A percentile compares a stretch with the other conserved stretches of the same genome.
These are phyloP conservation scores for Apocynum venetum DNA, from an alignment of 257 asterid genomes.

Conservation along the genomic window DNA sequence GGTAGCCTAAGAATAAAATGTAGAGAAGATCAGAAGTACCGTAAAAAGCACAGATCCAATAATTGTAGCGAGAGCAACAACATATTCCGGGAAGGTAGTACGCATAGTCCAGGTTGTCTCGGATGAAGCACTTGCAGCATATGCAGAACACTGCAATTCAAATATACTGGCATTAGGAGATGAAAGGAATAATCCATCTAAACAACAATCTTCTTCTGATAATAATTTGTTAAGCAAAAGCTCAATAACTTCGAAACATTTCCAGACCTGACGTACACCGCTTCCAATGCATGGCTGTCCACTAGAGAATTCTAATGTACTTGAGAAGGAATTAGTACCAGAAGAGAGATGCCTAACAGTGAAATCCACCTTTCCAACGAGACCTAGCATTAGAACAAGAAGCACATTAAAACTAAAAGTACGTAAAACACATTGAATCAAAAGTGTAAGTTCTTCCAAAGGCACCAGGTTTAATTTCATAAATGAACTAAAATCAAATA, in stretches of 20 bases:
- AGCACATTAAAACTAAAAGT: conserved; percentile 7
- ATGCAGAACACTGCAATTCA: conserved; percentile 70
- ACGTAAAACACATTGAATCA: background rate
- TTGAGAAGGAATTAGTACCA: conserved; percentile 56
- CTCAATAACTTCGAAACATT: background rate
- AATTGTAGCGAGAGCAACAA: conserved; percentile 92
- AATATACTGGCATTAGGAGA: conserved; percentile 14
- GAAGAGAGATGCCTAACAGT: conserved; percentile 94
- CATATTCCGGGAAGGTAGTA: conserved; percentile 93
- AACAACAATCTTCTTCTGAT: background rate
- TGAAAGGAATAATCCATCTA: background rate
- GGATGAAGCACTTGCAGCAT: conserved; percentile 69
- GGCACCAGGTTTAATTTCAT: background rate
- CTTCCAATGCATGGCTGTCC: conserved; percentile 72
- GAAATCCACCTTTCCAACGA: conserved; percentile 91
- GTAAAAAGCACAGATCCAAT: conserved; percentile 95
- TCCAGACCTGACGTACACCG: conserved; percentile 63
- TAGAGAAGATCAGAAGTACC: conserved; percentile 34
- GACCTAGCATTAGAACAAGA: conserved; percentile 43
- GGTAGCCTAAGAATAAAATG: conserved; percentile 31
- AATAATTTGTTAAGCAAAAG: background rate
- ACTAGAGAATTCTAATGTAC: conserved; percentile 48
- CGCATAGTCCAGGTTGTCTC: conserved; percentile 96
- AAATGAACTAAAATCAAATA: background rate
- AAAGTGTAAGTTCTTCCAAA: background rate